Evolutionary conservation across 2,329 filamentous ascomycete species (phyloP), one percentile per base, ranked within the genome.

Genomic region (Fusarium bactridioides): DNA sequence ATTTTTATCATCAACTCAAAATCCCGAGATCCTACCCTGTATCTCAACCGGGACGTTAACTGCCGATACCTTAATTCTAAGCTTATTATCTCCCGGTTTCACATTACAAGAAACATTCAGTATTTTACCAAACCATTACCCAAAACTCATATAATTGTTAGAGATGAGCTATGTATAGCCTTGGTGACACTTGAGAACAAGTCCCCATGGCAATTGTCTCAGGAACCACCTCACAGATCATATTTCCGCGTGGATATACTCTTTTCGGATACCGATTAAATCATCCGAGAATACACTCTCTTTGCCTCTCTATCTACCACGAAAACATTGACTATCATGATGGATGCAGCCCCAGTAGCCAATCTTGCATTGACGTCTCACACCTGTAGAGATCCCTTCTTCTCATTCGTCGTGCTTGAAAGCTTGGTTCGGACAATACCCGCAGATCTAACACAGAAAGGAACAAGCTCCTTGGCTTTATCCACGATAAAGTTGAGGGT

Each of bases 401-500:
- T 41, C 4, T 69, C 9, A 76, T 74, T 76, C 70, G 74, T 12
- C 16, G 16, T 13, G 7, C n/a, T 29, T 29, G 25, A 55, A 38
- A 33, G 35, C 45, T 44, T 64, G 58, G 58, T 50, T 38, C 60
- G 57, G 63, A 37, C 66, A 23, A 37, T 50, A 68, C 29, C 73
- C 54, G 73, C 53, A 40, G 29, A 50, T 54, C 70, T 66, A 76
- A 23, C 23, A 65, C 58, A 3, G 16, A 67, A 43, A 4, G 2
- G 40, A 58, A 55, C 10, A 66, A 72, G 71, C 29, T 27, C 21
- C 58, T 75, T 74, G 53, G 70, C 74, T 57, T 69, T 76, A 70
- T 65, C 56, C 58, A 57, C 65, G 70, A 72, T 76, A 76, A 58
- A 74, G 74, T 76, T 76, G 74, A 47, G 27, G 51, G 58, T 63